Conservation (phyloP, 495 filamentous ascomycete species). For the Lepraria neglecta region DNA sequence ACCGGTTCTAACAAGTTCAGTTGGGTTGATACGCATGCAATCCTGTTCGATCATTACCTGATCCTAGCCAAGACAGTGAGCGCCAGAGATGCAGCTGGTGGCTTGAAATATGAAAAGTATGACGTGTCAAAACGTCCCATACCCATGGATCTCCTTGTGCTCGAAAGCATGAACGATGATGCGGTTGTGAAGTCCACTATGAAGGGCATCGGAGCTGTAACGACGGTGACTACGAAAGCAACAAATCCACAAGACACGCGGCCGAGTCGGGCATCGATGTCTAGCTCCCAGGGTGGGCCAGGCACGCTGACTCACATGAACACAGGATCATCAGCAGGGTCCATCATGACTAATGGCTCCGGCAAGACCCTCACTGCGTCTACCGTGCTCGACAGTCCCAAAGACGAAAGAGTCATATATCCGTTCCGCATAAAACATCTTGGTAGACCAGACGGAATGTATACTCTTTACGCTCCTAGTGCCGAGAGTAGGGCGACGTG, state of each 20-base stretch:
- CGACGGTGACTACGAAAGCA: conserved; percentile 49
- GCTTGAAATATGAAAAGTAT: conserved; percentile 73
- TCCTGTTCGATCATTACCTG: conserved; percentile 95
- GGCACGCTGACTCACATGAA: conserved; percentile 58
- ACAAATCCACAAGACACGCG: conserved; percentile 42
- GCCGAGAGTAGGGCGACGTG: conserved; percentile 72
- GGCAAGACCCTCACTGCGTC: conserved; percentile 44
- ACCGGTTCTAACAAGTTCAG: conserved; percentile 75
- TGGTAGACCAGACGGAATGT: conserved; percentile 65
- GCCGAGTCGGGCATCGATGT: conserved; percentile 47
- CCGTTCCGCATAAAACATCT: conserved; percentile 96
- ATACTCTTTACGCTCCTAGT: conserved; percentile 77
- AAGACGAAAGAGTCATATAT: conserved; percentile 78
- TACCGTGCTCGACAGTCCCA: conserved; percentile 47
- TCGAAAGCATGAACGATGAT: conserved; percentile 88
- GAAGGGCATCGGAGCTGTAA: conserved; percentile 65
- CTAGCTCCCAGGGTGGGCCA: conserved; percentile 41
- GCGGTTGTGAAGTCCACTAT: conserved; percentile 74
- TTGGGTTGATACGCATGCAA: conserved; percentile 85
- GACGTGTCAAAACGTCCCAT: conserved; percentile 95
- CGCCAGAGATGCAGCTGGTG: conserved; percentile 55
- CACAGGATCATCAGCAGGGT: conserved; percentile 48
- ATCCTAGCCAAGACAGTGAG: conserved; percentile 79
- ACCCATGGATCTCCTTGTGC: conserved; percentile 88
- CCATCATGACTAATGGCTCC: conserved; percentile 39